Conservation (phyloP, 768 basidiomycete species). For the Leccinum subgranulosum region DNA sequence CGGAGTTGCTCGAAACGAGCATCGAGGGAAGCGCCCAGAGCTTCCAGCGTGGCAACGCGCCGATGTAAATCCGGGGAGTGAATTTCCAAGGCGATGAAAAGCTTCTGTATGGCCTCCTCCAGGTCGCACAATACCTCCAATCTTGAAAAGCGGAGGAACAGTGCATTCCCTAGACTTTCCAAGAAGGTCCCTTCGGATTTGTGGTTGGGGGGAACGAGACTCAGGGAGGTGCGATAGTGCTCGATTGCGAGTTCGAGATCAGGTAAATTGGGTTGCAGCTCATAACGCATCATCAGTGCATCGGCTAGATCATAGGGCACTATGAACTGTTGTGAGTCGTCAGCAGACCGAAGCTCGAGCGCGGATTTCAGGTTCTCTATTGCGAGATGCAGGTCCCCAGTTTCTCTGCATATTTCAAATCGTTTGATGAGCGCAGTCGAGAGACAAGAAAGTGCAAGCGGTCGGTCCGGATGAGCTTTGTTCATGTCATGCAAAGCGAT, state of each 20-base stretch:
- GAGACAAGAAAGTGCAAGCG: constrained; percentile 20
- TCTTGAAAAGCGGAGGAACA: constrained; percentile 24
- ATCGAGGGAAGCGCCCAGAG: constrained; percentile 23
- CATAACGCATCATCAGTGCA: constrained; percentile 27
- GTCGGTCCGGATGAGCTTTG: constrained; percentile 14
- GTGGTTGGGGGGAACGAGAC: constrained; percentile 14
- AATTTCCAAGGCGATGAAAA: constrained; percentile 19
- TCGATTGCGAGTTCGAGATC: constrained; percentile 30
- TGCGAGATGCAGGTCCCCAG: constrained; percentile 27
- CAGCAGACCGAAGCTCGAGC: constrained; percentile 16
- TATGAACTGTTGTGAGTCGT: constrained; percentile 11
- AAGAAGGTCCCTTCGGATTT: constrained; percentile 13
- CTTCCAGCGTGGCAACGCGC: constrained; percentile 18
- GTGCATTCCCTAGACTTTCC: constrained; percentile 22
- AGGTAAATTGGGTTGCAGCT: constrained; percentile 9
- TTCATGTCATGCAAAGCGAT: constrained; percentile 17
- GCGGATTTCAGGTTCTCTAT: constrained; percentile 22
- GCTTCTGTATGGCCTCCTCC: constrained; percentile 27
- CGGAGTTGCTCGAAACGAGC: constrained; percentile 23
- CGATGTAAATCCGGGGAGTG: constrained; percentile 10
- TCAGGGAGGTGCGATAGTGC: constrained; percentile 22
- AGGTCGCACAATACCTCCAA: constrained; percentile 15
- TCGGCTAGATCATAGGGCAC: constrained; percentile 27
- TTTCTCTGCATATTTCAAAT: constrained; percentile 14
- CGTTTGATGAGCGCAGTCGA: constrained; percentile 23